These are phyloP conservation scores for Terfezia boudieri DNA, from an alignment of 495 filamentous ascomycete species.

Conservation along the genomic window DNA sequence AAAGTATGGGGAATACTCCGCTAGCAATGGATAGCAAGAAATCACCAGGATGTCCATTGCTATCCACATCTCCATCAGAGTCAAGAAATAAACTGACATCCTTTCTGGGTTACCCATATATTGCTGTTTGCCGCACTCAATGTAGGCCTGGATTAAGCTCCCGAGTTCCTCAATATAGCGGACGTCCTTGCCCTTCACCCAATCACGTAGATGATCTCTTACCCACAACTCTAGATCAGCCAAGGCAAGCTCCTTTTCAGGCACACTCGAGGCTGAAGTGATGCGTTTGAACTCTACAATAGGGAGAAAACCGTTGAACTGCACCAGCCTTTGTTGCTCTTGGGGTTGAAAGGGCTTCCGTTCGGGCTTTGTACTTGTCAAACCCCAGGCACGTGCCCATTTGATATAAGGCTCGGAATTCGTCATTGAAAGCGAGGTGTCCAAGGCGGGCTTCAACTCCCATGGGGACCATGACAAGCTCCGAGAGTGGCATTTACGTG, in stretches of 20 bases:
- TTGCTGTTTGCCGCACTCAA: neutral
- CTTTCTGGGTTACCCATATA: conserved; percentile 29
- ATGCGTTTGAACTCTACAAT: no score
- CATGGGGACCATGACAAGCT: neutral
- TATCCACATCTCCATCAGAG: conserved; percentile 39
- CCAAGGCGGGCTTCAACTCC: neutral
- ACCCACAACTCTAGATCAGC: neutral
- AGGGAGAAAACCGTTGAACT: neutral
- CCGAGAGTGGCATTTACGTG: neutral
- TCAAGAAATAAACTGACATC: conserved; percentile 37
- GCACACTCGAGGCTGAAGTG: neutral
- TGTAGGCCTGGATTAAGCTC: no score
- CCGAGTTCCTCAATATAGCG: no score
- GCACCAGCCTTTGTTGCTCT: neutral
- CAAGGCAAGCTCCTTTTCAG: neutral
- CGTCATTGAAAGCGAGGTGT: neutral
- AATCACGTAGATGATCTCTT: neutral
- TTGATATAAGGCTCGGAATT: neutral
- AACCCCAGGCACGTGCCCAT: no score
- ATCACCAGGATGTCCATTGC: conserved; percentile 34
- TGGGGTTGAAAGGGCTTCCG: neutral
- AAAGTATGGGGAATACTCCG: conserved; percentile 27
- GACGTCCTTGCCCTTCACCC: neutral
- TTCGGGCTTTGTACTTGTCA: neutral
- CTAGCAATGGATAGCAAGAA: conserved; percentile 21